A percentile compares a stretch with the other conserved stretches of the same genome.
Conservation (phyloP, 2,329 filamentous ascomycete species). For the Trichoderma brevicompactum region DNA sequence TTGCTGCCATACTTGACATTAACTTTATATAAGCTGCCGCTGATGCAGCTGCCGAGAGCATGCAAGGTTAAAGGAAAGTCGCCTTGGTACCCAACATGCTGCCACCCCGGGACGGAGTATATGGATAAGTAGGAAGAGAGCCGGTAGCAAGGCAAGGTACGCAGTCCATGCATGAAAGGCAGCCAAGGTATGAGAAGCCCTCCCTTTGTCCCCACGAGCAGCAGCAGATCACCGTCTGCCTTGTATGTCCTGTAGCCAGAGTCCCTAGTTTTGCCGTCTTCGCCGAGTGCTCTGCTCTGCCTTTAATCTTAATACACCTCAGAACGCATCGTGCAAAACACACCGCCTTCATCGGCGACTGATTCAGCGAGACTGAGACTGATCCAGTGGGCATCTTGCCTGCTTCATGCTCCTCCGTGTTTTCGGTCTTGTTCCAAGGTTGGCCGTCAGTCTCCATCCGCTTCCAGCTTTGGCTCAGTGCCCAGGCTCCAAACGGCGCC, state of each 20-base stretch:
- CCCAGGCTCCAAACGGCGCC: conserved; percentile 24
- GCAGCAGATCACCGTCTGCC: neutral
- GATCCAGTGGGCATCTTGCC: neutral
- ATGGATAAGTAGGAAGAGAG: neutral
- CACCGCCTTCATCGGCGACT: conserved; percentile 1
- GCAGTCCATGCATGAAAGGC: neutral
- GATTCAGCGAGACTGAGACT: conserved; percentile 4
- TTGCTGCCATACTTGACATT: neutral
- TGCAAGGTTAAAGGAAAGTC: neutral
- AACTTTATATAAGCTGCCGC: neutral
- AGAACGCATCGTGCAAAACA: neutral
- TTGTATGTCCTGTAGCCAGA: neutral
- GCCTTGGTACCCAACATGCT: conserved; percentile 12
- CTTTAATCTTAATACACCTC: neutral
- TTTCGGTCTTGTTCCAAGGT: conserved; percentile 19
- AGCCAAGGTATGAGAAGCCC: conserved; percentile 10
- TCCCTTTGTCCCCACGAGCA: conserved; percentile 2
- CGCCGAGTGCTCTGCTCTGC: neutral
- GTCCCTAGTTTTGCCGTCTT: neutral
- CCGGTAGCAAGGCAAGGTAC: neutral
- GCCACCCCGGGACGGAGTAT: neutral
- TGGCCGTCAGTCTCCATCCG: conserved; percentile 12
- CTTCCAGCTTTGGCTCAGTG: neutral
- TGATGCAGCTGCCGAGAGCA: neutral
- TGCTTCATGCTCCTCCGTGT: conserved; percentile 11